Base-by-base conservation (phyloP, 2,329 filamentous ascomycete species). In the Aciculosporium take region DNA sequence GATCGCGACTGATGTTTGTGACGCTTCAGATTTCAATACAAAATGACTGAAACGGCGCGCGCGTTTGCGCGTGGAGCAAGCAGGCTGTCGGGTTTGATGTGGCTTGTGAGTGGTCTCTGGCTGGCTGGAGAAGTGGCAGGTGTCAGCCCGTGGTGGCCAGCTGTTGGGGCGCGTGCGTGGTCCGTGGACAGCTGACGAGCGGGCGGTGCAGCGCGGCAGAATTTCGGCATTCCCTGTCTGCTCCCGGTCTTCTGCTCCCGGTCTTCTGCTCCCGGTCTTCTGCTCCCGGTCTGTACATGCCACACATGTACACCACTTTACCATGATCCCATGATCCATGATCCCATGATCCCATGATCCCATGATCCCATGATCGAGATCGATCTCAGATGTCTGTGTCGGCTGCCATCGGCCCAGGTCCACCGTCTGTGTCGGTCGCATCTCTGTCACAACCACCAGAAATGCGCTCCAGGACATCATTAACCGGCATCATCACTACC, bases 21-120 rank as follows among this genome's bases (percentile, higher is more conserved):
- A 45, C 35, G 29, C 38, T 33, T 17, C 25, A 25, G 38, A n/a
- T n/a, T 29, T 31, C n/a, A 17, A 36, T 7, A 12, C 31, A 36
- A 17, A 4, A 17, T 31, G 15, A 18, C 7, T 25, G 23, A 17
- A 27, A 25, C 18, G 5, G 34, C 35, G 45, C 43, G 46, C 46
- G 46, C 43, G 35, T 45, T 45, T 46, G 43, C 39, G 42, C 39
- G 42, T 42, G 17, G 39, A 38, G 28, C 28, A 18, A n/a, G n/a
- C n/a, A n/a, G n/a, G n/a, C n/a, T n/a, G n/a, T n/a, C n/a, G n/a
- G n/a, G n/a, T n/a, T n/a, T n/a, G n/a, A n/a, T n/a, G n/a, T n/a
- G n/a, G n/a, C n/a, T n/a, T n/a, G 34, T 9, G 37, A 20, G 36
- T 32, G 20, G 28, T 27, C 7, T 34, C 21, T 38, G 41, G 17